A percentile compares a stretch with the other conserved stretches of the same genome.
Evolutionary conservation across 176 grass and related monocot species (phyloP).

Genomic region (Thalia dealbata): DNA sequence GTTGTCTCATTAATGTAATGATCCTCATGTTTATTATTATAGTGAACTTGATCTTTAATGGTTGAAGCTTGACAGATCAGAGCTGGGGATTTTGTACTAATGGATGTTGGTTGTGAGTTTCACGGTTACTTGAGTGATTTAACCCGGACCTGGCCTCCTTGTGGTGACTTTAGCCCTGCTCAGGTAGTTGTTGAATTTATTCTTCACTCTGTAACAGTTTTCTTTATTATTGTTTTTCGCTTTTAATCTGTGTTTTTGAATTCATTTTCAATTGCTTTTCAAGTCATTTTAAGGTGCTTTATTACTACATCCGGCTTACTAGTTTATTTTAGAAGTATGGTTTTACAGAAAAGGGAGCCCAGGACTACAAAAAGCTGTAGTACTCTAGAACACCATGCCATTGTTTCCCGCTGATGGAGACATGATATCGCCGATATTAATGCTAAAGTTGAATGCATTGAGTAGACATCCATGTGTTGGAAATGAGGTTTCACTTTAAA

Average conservation of each 20-base stretch:
- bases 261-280: not conserved
- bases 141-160: conserved; percentile 77
- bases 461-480: too few relatives aligned
- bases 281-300: not conserved
- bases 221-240: not conserved
- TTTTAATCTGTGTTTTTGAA: not conserved
- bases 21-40: conserved; percentile 20
- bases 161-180: conserved; percentile 63
- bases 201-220: not conserved
- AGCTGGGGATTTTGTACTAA: conserved; percentile 70
- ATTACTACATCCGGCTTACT: too few relatives aligned
- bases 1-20: conserved; percentile 2
- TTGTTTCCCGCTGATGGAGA: too few relatives aligned
- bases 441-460: too few relatives aligned
- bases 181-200: conserved; percentile 37
- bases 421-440: too few relatives aligned
- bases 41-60: conserved; percentile 29
- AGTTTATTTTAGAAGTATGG: too few relatives aligned
- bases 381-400: too few relatives aligned
- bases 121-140: conserved; percentile 93
- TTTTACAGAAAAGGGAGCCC: too few relatives aligned
- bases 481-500: too few relatives aligned
- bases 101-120: conserved; percentile 97
- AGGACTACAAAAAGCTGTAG: too few relatives aligned
- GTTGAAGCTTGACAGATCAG: conserved; percentile 50